Evolutionary conservation across 768 basidiomycete genomes (phyloP), one percentile per base, ranked within the genome.

Genomic region (Nidularia pulvinata): DNA sequence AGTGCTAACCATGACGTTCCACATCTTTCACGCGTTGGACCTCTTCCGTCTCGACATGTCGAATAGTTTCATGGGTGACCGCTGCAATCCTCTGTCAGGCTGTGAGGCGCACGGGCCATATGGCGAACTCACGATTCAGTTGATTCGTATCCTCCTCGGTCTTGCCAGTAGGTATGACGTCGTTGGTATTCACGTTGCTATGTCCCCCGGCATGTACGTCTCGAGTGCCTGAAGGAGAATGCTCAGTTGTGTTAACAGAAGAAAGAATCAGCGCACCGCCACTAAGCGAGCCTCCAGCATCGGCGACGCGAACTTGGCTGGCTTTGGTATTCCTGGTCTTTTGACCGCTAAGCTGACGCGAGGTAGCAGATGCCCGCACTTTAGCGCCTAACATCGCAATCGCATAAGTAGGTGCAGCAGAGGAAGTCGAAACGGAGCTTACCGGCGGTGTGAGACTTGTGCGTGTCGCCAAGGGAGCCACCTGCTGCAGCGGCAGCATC

Each of bases 1-100:
- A 30, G 5, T 22, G 51, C 70, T 44, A 56, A 72, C 70, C 62
- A 47, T 74, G 73, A 2, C 71, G 65, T 13, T 74, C 70, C 37
- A 58, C 61, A 6, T 73, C 67, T 46, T 62, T 70, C 30, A 68
- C 52, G 30, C 66, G 67, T 11, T 61, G 54, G 5, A 72, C 64
- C 50, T 72, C 69, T 45, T 65, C 67, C 3, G 61, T 63, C 43
- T 71, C 68, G 4, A 66, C 51, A 19, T 64, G 64, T 42, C 62
- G 68, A 19, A 69, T 50, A 30, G 52, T 57, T 39, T 71, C 64
- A 25, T 69, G 67, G 7, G 60, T 58, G 4, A 71, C 62, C 10
- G 69, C 68, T 69, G 32, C 1, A 32, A 39, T 19, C 4, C 25
- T 5, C 2, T 10, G 34, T 7, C 34, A 33, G 33, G 16, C 19